Conservation (phyloP, 345 rosid species). For the Brassica nigra region DNA sequence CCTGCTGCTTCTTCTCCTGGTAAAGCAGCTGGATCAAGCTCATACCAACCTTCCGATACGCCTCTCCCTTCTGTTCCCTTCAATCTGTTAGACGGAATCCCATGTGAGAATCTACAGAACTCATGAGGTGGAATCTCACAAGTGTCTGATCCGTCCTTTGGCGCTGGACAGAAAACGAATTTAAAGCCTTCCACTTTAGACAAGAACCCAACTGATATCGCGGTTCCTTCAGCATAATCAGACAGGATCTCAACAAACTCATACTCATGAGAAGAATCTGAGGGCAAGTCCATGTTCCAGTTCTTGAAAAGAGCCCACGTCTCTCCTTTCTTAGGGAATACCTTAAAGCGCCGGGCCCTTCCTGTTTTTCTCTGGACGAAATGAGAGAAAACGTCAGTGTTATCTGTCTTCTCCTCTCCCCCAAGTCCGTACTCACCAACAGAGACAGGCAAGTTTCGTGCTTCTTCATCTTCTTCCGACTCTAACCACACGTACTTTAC, state of each 20-base stretch:
- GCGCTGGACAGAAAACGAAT: constrained; percentile 52
- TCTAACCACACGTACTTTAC: constrained; percentile 72
- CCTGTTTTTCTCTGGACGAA: constrained; percentile 37
- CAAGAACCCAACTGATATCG: constrained; percentile 63
- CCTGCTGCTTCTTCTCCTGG: constrained; percentile 33
- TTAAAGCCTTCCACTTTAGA: constrained; percentile 71
- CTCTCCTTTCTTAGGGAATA: constrained; percentile 79
- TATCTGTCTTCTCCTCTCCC: constrained; percentile 28
- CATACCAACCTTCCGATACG: constrained; percentile 67
- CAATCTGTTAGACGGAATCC: constrained; percentile 63
- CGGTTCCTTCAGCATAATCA: constrained; percentile 44
- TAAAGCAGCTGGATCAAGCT: constrained; percentile 80
- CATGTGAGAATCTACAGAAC: constrained; percentile 72
- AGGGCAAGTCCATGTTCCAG: constrained; percentile 57
- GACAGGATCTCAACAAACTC: constrained; percentile 73
- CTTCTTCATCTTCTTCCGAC: constrained; percentile 41
- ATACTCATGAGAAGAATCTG: constrained; percentile 51
- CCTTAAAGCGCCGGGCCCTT: constrained; percentile 39
- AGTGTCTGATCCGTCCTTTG: constrained; percentile 31
- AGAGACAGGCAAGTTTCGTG: constrained; percentile 58
- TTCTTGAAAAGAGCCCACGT: constrained; percentile 84
- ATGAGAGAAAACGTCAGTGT: constrained; percentile 69
- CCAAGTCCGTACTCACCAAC: constrained; percentile 65
- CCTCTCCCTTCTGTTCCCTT: constrained; percentile 68
- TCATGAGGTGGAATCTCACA: constrained; percentile 49